phyloP scores from a whole-genome alignment of 2,329 filamentous ascomycete genomes.

The Colletotrichum cuscutae region DNA sequence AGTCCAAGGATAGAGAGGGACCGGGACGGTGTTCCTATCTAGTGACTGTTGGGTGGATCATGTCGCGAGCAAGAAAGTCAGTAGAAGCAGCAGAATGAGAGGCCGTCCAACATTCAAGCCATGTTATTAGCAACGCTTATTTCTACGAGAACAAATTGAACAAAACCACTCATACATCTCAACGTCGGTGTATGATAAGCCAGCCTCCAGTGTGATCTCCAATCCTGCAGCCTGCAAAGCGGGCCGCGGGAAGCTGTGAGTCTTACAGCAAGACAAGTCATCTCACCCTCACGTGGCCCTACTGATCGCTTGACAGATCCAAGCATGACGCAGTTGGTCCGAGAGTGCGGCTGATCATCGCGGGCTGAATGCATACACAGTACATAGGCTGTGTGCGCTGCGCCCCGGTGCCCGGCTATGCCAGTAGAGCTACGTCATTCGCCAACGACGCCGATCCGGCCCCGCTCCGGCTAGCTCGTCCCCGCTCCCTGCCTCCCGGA shows the following conservation, averaged over 20 bases:
- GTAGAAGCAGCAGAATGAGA: too few species aligned
- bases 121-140: too few species aligned
- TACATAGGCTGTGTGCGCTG: not conserved
- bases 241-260: not conserved
- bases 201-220: accelerated
- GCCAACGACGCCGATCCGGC: not conserved
- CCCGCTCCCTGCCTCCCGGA: not conserved
- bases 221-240: too few species aligned
- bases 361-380: not conserved
- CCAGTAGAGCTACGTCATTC: not conserved
- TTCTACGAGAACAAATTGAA: too few species aligned
- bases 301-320: not conserved
- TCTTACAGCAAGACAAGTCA: not conserved
- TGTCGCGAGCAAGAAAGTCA: too few species aligned
- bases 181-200: too few species aligned
- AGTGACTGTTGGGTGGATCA: not conserved
- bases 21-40: not conserved
- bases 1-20: not conserved
- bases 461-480: not conserved
- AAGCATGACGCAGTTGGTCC: not conserved
- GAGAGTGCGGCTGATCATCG: not conserved
- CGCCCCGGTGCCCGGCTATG: not conserved
- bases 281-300: not conserved
- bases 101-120: too few species aligned
- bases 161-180: too few species aligned